Evolutionary conservation across 768 basidiomycete genomes (phyloP), one percentile per base, ranked within the genome.

Genomic region (Naganishia randhawae): DNA sequence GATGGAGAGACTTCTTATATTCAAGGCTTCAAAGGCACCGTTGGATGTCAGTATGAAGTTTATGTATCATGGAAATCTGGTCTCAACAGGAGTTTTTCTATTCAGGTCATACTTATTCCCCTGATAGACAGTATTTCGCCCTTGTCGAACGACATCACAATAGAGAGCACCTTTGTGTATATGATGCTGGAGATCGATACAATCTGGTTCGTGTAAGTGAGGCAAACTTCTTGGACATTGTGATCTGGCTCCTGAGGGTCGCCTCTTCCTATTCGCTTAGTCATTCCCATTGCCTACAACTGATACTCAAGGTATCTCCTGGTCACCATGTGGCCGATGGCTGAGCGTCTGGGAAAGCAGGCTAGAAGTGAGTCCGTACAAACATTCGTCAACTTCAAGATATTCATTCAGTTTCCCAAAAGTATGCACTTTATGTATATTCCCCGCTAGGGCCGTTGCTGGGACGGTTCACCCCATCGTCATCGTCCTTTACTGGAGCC

Each of bases 121-220:
- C 85, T 33, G 91, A 94, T 80, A 88, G 88, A 2, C 86, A 87
- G 14, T 93, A 93, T 78, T 88, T 95, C 73, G 81, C 92, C 27
- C 81, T 95, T 6, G 92, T 89, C 5, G 93, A 96, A 76, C 84
- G 91, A 25, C 92, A 95, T 77, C 89, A 89, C 72, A 93, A 91
- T 1, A 92, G 89, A 78, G 92, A 95, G 74, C 89, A 88, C 0
- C 76, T 92, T 0, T 91, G 91, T 27, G 81, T 96, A 4, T 96
- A 97, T 76, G 92, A 95, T 74, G 65, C 72, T 2, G 48, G 63
- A 13, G 73, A 71, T 41, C 29, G 32, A 16, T 75, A 73, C 39
- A 55, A 69, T 27, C 66, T 79, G 7, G 42, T 78, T n/a, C 55
- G 77, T 37, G 78, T 79, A 39, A 61, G 75, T 70, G 2, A 8